Percentiles rank a stretch among this genome's conserved stretches.
Conservation (phyloP, 345 rosid species). For the Nasturtium officinale region DNA sequence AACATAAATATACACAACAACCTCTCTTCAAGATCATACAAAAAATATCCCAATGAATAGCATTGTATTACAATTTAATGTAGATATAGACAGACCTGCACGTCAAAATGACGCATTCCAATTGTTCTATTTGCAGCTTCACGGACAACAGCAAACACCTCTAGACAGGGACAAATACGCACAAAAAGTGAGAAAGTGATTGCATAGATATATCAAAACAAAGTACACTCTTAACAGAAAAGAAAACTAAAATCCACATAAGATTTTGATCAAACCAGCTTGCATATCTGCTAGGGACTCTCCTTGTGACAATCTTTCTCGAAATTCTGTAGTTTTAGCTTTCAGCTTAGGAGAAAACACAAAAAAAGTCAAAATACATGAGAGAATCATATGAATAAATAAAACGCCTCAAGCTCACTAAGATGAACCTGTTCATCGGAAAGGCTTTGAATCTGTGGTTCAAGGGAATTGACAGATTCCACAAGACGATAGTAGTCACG, state of each 20-base stretch:
- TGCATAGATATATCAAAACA: slow-evolving; percentile 9
- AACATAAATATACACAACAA: slow-evolving; percentile 29
- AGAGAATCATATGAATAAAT: slow-evolving; percentile 5
- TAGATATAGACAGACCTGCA: slow-evolving; percentile 61
- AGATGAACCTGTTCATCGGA: slow-evolving; percentile 77
- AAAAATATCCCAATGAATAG: slow-evolving; percentile 6
- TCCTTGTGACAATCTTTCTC: slow-evolving; percentile 62
- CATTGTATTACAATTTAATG: slow-evolving; percentile 2
- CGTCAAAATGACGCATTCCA: slow-evolving; percentile 99
- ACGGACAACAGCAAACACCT: slow-evolving; percentile 93
- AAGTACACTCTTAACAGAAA: not conserved
- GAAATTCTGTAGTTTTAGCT: slow-evolving; percentile 75
- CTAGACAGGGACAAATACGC: slow-evolving; percentile 43
- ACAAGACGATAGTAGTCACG: slow-evolving; percentile 83
- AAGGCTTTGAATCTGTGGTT: slow-evolving; percentile 56
- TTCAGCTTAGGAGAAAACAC: slow-evolving; percentile 53
- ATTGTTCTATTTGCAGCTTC: slow-evolving; percentile 96
- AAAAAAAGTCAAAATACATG: not conserved
- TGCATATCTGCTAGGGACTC: slow-evolving; percentile 81
- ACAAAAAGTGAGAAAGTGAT: slow-evolving; percentile 13
- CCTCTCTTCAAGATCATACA: slow-evolving; percentile 20
- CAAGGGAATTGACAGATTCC: slow-evolving; percentile 65
- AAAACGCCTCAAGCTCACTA: slow-evolving; percentile 7
- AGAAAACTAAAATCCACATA: not conserved
- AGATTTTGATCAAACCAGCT: slow-evolving; percentile 59